Evolutionary conservation across 805 yeast species (phyloP), one percentile per base, ranked within the genome.

Genomic region (Barnettozyma populi): DNA sequence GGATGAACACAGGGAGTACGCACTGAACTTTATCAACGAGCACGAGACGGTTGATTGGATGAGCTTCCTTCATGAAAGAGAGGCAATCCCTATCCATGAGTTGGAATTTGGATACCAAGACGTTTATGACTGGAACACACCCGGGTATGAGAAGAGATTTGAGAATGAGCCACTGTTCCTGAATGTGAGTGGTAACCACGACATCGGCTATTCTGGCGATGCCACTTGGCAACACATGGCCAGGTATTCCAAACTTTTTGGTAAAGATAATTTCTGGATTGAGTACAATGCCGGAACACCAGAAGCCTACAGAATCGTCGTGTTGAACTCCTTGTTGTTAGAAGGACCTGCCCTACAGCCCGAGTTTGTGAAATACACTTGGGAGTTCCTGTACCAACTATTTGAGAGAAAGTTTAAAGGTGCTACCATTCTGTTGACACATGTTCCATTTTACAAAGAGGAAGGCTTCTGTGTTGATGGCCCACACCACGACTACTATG

Each of bases 161-260:
- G 70, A 63, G 19, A 72, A 75, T 32, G 79, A 78, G 49, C 90
- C 88, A 10, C 66, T 86, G 34, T 79, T 92, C 60, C 76, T 89
- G 51, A 94, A 94, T 63, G 70, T 94, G 41, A 83, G 95, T 2
- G 99, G 99, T 2, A 94, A 94, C 63, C 99, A 94, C 63, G 99
- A 94, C 64, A 82, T 92, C 42, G 99, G 99, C 0, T 92, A 94
- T 63, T 79, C 86, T 42, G 98, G 98, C 0, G 99, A 94, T 65
- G 88, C 95, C 36, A 90, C 96, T 0, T 81, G 82, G 70, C 97
- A 88, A 59, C 95, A 95, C 59, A 79, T 89, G 80, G 79, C 87
- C 1, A 73, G 99, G 54, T 94, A 80, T 68, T 74, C 73, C 46
- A 69, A 70, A 36, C 68, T 85, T 25, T 94, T 86, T 67, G 99